phyloP scores from a whole-genome alignment of 140 eudicot species.

The Stevia rebaudiana region DNA sequence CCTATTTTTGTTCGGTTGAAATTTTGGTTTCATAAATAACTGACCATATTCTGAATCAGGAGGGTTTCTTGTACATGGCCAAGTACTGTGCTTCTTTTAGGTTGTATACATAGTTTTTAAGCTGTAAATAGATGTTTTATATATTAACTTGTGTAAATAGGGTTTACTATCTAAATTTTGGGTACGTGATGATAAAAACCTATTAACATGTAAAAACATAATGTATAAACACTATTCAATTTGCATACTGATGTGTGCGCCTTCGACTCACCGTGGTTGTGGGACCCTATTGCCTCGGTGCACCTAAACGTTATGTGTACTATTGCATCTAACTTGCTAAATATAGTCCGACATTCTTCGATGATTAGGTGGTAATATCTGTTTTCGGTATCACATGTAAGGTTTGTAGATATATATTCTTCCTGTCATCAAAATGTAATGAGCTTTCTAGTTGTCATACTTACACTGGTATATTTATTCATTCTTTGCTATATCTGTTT shows the following conservation, averaged over 20 bases:
- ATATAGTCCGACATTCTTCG: background rate
- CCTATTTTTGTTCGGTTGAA: background rate
- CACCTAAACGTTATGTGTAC: background rate
- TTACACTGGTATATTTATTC: background rate
- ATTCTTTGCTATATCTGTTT: background rate
- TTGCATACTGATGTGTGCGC: background rate
- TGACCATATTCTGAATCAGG: background rate
- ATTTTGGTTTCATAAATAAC: background rate
- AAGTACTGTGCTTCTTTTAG: no score
- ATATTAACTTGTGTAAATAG: no score
- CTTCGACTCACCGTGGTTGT: background rate
- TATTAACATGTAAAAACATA: no score
- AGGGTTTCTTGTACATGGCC: no score
- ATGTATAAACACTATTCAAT: no score
- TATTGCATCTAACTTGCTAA: background rate
- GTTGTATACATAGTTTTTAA: no score
- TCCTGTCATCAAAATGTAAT: background rate
- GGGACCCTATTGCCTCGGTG: background rate
- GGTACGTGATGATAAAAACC: background rate
- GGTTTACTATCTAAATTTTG: background rate
- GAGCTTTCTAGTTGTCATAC: background rate
- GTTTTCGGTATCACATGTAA: background rate
- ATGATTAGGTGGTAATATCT: background rate
- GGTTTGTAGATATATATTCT: background rate
- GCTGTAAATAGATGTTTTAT: background rate